Conservation (phyloP, 2,329 filamentous ascomycete species). For the Dryadomyces quercus-mongolicae region DNA sequence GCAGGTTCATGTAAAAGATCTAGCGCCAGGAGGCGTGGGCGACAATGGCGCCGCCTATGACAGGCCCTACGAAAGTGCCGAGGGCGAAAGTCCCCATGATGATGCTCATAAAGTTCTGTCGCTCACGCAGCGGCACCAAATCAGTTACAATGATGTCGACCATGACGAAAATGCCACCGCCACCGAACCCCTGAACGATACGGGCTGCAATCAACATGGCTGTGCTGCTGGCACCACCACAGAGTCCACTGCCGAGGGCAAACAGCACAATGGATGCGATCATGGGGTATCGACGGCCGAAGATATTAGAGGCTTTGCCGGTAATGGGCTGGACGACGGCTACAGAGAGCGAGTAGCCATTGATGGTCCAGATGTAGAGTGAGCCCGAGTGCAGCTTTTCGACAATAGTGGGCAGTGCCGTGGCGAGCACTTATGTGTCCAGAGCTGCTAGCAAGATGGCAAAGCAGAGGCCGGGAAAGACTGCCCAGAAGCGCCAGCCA, state of each 20-base stretch:
- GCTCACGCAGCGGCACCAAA: slow-evolving; percentile 11
- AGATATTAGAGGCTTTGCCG: slow-evolving; percentile 25
- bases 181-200: slow-evolving; percentile 19
- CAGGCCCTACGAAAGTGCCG: slow-evolving; percentile 9
- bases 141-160: slow-evolving; percentile 21
- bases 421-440: not conserved
- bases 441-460: slow-evolving; percentile 1
- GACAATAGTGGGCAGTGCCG: not conserved
- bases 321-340: slow-evolving; percentile 34
- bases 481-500: slow-evolving; percentile 1
- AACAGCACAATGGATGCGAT: not conserved
- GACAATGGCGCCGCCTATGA: slow-evolving; percentile 10
- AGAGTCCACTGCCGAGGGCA: slow-evolving; percentile 25
- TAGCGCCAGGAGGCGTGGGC: slow-evolving; percentile 11
- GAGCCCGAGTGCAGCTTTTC: slow-evolving; percentile 1
- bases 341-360: not conserved
- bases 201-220: slow-evolving; percentile 32
- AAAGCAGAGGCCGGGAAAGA: slow-evolving; percentile 1
- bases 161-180: slow-evolving; percentile 20
- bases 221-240: slow-evolving; percentile 30
- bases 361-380: slow-evolving; percentile 2
- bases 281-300: slow-evolving; percentile 3
- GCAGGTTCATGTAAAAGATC: slow-evolving; percentile 27
- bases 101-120: slow-evolving; percentile 10
- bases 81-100: slow-evolving; percentile 3